Base-by-base conservation (phyloP, 1,284 basidiomycete genomes). In the Apiotrichum siamense region DNA sequence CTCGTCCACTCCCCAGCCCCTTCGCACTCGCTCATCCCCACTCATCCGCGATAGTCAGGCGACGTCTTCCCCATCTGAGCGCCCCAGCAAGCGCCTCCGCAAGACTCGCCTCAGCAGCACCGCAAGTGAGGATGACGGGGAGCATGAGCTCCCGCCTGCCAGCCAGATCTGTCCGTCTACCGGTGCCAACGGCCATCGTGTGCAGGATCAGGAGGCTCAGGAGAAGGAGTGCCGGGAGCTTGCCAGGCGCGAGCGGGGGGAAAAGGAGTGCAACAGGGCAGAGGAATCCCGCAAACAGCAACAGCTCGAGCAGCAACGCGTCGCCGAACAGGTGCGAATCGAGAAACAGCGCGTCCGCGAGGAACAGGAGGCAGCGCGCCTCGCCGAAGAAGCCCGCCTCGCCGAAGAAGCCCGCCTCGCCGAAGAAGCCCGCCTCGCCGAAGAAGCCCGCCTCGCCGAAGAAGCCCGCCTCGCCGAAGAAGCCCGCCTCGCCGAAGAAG, bases 321-420 rank as follows among this genome's bases (percentile, higher is more conserved):
- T 33, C 21, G 65, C 67, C 38, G 44, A 46, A 27, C 5, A 46
- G 24, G 24, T n/a, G 17, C n/a, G 12, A 7, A 21, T 38, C 13
- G 44, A 24, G 42, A n/a, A 29, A 10, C 29, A 44, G 38, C 20
- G 38, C 31, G 31, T 3, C 31, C 13, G 31, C 31, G 4, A n/a
- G 13, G 31, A 33, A 35, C 29, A 9, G 7, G 29, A 31, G 15
- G 29, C 9, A 15, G 29, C 7, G 15, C 29, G 33, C n/a, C 33
- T 35, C 11, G 9, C 9, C 29, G 29, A n/a, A n/a, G n/a, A n/a
- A n/a, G n/a, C n/a, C n/a, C n/a, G 17, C 17, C 35, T 37, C 6
- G 35, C 35, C 20, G 21, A 25, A 23, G 21, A 23, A n/a, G n/a
- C 15, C 9, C 33, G 33, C 33, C 33, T 35, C 26, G 35, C n/a